A percentile compares a stretch with the other conserved stretches of the same genome.
These are phyloP conservation scores for Psilocybe mexicana DNA, from an alignment of 1,284 basidiomycete genomes.

Conservation along the genomic window DNA sequence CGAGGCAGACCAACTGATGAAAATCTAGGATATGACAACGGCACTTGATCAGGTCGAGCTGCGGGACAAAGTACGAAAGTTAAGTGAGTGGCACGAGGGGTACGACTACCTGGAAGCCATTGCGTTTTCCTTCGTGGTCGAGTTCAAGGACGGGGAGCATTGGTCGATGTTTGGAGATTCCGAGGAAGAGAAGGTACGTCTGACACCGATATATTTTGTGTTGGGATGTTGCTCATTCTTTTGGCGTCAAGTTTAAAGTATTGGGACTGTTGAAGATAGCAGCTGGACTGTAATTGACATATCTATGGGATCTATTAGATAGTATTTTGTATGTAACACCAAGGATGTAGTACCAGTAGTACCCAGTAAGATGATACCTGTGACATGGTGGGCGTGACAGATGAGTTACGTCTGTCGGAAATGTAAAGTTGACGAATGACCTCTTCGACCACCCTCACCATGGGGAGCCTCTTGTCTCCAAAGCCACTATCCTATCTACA, in stretches of 20 bases:
- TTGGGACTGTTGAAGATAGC: conserved; percentile 44
- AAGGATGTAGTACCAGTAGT: background rate
- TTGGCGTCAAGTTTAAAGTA: conserved; percentile 36
- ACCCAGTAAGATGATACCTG: background rate
- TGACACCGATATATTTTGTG: background rate
- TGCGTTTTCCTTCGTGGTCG: conserved; percentile 68
- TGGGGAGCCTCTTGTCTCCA: conserved; percentile 60
- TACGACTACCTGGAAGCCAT: conserved; percentile 73
- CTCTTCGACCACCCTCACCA: conserved; percentile 32
- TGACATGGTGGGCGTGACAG: conserved; percentile 10
- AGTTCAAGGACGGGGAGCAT: conserved; percentile 50
- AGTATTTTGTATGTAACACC: background rate
- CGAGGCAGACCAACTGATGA: background rate
- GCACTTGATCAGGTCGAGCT: conserved; percentile 52
- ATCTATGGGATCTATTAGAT: conserved; percentile 6
- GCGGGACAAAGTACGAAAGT: conserved; percentile 42
- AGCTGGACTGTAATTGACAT: conserved; percentile 35
- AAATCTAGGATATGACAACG: conserved; percentile 45
- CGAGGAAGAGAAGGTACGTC: conserved; percentile 63
- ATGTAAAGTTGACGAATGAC: background rate
- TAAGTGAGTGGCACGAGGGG: conserved; percentile 71
- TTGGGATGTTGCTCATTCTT: background rate
- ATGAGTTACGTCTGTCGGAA: conserved; percentile 5
- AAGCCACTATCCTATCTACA: conserved; percentile 67
- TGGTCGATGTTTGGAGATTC: conserved; percentile 70